These are phyloP conservation scores for Microdochium paspali DNA, from an alignment of 2,329 filamentous ascomycete species.

Conservation along the genomic window DNA sequence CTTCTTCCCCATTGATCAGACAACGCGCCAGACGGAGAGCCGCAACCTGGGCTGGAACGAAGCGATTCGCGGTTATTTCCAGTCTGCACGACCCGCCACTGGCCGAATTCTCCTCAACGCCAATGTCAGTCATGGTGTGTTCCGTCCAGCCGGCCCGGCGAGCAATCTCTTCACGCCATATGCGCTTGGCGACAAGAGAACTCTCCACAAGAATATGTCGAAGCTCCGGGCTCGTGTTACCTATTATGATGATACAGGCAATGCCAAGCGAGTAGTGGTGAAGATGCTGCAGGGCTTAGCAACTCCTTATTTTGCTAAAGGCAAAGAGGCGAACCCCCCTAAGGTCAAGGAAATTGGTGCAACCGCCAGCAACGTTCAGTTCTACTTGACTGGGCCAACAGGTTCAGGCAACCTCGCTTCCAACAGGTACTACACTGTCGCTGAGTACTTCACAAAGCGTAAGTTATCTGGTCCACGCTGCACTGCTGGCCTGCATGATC, in stretches of 20 bases:
- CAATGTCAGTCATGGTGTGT: conserved; percentile 45
- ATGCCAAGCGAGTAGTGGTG: conserved; percentile 6
- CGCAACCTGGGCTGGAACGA: conserved; percentile 21
- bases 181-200: too few species aligned
- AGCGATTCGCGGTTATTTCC: conserved; percentile 44
- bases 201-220: too few species aligned
- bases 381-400: conserved; percentile 16
- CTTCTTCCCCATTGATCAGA: conserved; percentile 33
- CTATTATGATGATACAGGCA: conserved; percentile 8
- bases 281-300: conserved; percentile 13
- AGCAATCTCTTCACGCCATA: neutral
- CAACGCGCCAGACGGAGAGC: conserved; percentile 5
- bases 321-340: conserved; percentile 15
- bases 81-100: conserved; percentile 43
- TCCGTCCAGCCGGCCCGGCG: conserved; percentile 29
- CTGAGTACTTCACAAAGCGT: conserved; percentile 19
- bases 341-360: conserved; percentile 11
- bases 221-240: conserved; percentile 6
- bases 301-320: conserved; percentile 19
- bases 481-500: neutral
- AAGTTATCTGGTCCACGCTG: conserved; percentile 10
- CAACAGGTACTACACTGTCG: conserved; percentile 13
- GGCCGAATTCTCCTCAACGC: conserved; percentile 44
- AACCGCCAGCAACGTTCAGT: conserved; percentile 17
- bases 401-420: conserved; percentile 13